Evolutionary conservation across 768 basidiomycete species (phyloP), one percentile per base, ranked within the genome.

Genomic region (Tylopilus plumbeoviolaceoides): DNA sequence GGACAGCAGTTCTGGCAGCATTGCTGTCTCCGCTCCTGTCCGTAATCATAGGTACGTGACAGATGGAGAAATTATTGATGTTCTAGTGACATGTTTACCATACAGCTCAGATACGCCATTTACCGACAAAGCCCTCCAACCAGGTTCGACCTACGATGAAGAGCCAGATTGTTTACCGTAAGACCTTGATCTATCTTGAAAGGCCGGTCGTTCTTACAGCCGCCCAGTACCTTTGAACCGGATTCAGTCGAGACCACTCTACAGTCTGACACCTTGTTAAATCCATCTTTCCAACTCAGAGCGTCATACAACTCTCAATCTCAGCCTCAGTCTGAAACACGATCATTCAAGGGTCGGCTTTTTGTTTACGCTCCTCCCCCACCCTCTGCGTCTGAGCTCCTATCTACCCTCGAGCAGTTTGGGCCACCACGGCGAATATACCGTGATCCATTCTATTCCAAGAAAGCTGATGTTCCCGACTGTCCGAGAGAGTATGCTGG

Each of bases 401-500:
- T 77, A 7, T 63, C 65, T 7, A 77, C 73, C 43, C 51, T 84
- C 14, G 74, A 77, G 30, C 61, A 65, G 0, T 69, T 79, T 57
- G 76, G 75, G 20, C 65, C 89, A 7, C 78, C 83, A 5, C 70
- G 64, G 43, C 83, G 81, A 58, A 66, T 88, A 21, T 95, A 97
- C 68, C 81, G 77, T 42, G 73, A 79, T n/a, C 89, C 95, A 0
- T 86, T 80, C 68, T 99, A 91, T 63, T 91, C 90, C 7, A 79
- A 81, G 47, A 75, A 76, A 21, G 59, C 60, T 5, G 95, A 98
- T 64, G 78, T 85, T 0, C 87, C 92, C 1, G 76, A 77, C 30
- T 70, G 72, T n/a, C 70, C 85, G 3, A 77, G 83, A 60, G 87
- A 91, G 70, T 94, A 86, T 66, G 92, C 84, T 20, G 94, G 93